These are phyloP conservation scores for Phytophthora pinifolia DNA, from an alignment of 352 stramenopile genomes.

Conservation along the genomic window DNA sequence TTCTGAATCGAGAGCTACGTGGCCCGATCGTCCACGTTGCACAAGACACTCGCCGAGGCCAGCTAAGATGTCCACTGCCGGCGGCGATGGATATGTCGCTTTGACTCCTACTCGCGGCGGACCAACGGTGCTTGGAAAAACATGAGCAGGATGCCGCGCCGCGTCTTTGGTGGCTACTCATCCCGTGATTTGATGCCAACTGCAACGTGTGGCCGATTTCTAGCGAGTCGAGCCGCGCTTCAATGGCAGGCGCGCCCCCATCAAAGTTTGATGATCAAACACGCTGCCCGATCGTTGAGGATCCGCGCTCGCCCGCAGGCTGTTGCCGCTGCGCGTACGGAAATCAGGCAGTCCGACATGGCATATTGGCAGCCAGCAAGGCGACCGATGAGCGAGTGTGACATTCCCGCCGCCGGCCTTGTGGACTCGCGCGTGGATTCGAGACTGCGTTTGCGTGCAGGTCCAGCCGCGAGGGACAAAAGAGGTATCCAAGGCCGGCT, in stretches of 20 bases:
- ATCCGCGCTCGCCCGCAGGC: background rate
- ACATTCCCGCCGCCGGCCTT: slow-evolving; percentile 11
- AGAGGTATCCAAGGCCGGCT: slow-evolving; percentile 17
- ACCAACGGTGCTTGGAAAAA: slow-evolving; percentile 17
- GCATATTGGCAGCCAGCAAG: slow-evolving; percentile 19
- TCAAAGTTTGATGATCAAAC: slow-evolving; percentile 6
- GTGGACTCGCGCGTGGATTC: slow-evolving; percentile 12
- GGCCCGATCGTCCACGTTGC: too few species aligned
- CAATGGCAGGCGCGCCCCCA: slow-evolving; percentile 1
- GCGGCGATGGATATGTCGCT: background rate
- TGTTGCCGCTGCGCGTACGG: background rate
- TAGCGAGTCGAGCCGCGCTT: slow-evolving; percentile 7
- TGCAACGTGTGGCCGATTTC: slow-evolving; percentile 21
- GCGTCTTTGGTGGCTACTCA: slow-evolving; percentile 27
- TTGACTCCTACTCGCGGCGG: background rate
- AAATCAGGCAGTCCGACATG: slow-evolving; percentile 11
- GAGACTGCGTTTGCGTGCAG: slow-evolving; percentile 12
- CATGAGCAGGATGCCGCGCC: slow-evolving; percentile 14
- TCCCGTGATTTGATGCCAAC: slow-evolving; percentile 29
- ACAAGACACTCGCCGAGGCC: background rate
- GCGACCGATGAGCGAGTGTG: slow-evolving; percentile 2
- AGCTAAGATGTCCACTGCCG: slow-evolving; percentile 2
- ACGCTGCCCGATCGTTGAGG: slow-evolving; percentile 15
- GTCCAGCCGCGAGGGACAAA: slow-evolving; percentile 16
- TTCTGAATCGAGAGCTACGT: too few species aligned